Conservation (phyloP, 2,329 filamentous ascomycete genomes). For the Cladosporium halotolerans region DNA sequence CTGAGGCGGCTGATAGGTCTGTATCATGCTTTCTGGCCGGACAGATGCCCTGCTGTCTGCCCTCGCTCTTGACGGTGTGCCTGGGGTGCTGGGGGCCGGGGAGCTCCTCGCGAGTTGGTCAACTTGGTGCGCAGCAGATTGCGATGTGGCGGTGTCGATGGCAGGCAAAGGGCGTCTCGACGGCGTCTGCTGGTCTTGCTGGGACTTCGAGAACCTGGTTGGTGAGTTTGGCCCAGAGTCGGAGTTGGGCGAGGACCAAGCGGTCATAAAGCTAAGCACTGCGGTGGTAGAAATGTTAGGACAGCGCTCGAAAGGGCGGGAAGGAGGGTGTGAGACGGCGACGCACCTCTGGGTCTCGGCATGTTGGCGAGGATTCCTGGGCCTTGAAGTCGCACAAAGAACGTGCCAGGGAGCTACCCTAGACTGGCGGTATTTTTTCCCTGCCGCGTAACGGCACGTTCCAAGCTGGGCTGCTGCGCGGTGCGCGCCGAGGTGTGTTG, state of each 20-base stretch:
- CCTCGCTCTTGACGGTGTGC: constrained; percentile 36
- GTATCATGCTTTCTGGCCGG: constrained; percentile 77
- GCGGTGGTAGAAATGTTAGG: neutral
- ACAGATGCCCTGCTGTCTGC: constrained; percentile 49
- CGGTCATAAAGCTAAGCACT: constrained; percentile 13
- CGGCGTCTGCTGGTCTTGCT: constrained; percentile 11
- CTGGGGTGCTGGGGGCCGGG: constrained; percentile 16
- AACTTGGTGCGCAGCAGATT: constrained; percentile 12
- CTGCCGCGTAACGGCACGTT: neutral
- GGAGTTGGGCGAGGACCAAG: constrained; percentile 3
- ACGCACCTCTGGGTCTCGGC: constrained; percentile 11
- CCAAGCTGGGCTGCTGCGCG: neutral
- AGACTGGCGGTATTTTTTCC: neutral
- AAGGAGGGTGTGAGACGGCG: neutral
- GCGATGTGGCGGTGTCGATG: constrained; percentile 23
- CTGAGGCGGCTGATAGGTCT: constrained; percentile 75
- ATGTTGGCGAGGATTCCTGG: constrained; percentile 8
- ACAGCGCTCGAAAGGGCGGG: neutral
- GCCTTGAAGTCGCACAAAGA: constrained; percentile 5
- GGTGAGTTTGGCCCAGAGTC: constrained; percentile 7
- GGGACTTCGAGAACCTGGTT: neutral
- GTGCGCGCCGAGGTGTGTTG: too few species aligned
- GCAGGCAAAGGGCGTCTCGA: constrained; percentile 16
- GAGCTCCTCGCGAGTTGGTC: constrained; percentile 7
- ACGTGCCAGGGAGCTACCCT: constrained; percentile 9